These are phyloP conservation scores for Leccinum broughii DNA, from an alignment of 768 basidiomycete genomes.

Conservation along the genomic window DNA sequence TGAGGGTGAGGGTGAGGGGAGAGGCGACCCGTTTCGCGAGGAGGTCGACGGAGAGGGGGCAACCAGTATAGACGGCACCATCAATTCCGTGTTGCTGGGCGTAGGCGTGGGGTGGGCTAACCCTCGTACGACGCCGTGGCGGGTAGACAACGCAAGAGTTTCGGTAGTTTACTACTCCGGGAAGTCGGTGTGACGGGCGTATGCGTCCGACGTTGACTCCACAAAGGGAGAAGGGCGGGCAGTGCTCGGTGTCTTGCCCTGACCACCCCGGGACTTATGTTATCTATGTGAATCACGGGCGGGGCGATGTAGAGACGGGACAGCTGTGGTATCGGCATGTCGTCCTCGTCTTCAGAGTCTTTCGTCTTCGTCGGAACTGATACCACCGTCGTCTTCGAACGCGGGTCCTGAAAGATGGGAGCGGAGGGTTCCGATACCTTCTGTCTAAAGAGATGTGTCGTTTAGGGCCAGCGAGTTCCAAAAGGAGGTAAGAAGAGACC, in stretches of 20 bases:
- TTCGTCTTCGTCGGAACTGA: constrained; percentile 55
- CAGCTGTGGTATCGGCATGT: too few relatives aligned
- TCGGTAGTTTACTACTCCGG: constrained; percentile 32
- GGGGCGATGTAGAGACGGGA: too few relatives aligned
- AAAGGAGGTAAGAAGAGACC: constrained; percentile 27
- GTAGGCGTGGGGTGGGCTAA: too few relatives aligned
- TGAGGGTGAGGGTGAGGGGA: too few relatives aligned
- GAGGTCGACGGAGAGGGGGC: too few relatives aligned
- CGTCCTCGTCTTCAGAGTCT: constrained; percentile 19
- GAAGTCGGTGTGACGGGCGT: constrained; percentile 32
- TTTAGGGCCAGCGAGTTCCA: not conserved
- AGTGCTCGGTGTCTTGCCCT: constrained; percentile 22
- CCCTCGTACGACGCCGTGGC: constrained; percentile 30
- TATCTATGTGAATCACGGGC: too few relatives aligned
- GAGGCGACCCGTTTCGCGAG: too few relatives aligned
- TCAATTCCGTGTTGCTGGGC: too few relatives aligned
- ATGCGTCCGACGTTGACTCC: constrained; percentile 18
- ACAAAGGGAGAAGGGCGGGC: constrained; percentile 24
- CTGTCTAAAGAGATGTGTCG: constrained; percentile 50
- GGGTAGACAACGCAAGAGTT: constrained; percentile 34
- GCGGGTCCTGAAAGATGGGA: constrained; percentile 55
- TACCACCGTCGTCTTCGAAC: constrained; percentile 73
- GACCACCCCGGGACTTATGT: not conserved
- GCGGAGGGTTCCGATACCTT: constrained; percentile 82
- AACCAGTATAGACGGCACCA: too few relatives aligned